A percentile compares a stretch with the other conserved stretches of the same genome.
Conservation (phyloP, 805 yeast species). For the Yamadazyma akitaensis region DNA sequence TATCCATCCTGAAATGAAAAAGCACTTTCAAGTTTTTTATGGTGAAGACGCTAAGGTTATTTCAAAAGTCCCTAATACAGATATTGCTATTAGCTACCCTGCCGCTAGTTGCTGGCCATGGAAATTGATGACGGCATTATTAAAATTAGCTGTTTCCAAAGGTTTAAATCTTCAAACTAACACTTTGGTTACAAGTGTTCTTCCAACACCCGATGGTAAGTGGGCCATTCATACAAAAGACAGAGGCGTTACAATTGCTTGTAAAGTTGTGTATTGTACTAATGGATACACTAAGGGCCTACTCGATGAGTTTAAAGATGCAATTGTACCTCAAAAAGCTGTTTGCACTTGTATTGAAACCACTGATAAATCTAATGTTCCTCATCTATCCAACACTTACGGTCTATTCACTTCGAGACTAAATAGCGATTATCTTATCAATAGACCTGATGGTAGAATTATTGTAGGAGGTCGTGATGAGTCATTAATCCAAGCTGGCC, state of each 20-base stretch:
- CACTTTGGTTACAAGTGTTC: constrained; percentile 33
- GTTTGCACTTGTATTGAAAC: constrained; percentile 26
- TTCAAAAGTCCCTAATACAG: constrained; percentile 23
- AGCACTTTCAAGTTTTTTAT: constrained; percentile 26
- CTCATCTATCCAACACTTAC: constrained; percentile 35
- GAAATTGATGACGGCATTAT: constrained; percentile 31
- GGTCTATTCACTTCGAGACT: constrained; percentile 17
- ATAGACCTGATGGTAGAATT: constrained; percentile 37
- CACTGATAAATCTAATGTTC: constrained; percentile 18
- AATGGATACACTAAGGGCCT: constrained; percentile 19
- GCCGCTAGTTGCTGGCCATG: constrained; percentile 48
- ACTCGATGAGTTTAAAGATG: constrained; percentile 19
- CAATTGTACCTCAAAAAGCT: constrained; percentile 35
- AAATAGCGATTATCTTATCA: constrained; percentile 31
- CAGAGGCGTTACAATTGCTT: constrained; percentile 7
- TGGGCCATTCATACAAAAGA: constrained; percentile 23
- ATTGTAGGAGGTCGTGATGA: constrained; percentile 31
- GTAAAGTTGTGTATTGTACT: constrained; percentile 8
- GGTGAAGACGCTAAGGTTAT: constrained; percentile 29
- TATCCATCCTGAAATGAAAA: constrained; percentile 21
- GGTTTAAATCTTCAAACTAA: constrained; percentile 43
- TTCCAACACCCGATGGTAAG: constrained; percentile 19
- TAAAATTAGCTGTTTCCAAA: constrained; percentile 25
- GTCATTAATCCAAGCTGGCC: constrained; percentile 8
- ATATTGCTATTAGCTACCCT: constrained; percentile 33